A percentile compares a stretch with the other conserved stretches of the same genome.
Conservation (phyloP, 305 asterid genomes). For the Coffea humblotiana region DNA sequence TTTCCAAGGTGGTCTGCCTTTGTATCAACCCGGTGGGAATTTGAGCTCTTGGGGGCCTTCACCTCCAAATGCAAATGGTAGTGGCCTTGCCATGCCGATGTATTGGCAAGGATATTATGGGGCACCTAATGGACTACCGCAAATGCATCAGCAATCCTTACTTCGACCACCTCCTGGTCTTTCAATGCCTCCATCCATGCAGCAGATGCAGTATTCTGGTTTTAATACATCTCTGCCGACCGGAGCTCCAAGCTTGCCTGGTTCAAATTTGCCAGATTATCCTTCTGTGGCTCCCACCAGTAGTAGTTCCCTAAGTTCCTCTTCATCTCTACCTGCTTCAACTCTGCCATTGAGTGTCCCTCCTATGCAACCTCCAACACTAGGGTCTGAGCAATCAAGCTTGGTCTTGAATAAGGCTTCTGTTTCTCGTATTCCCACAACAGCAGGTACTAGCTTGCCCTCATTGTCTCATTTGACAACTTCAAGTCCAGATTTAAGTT, state of each 20-base stretch:
- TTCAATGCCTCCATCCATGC: conserved; percentile 70
- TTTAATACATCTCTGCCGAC: conserved; percentile 60
- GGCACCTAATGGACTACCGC: conserved; percentile 77
- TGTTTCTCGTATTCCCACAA: conserved; percentile 33
- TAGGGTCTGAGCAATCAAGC: conserved; percentile 46
- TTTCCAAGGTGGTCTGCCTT: conserved; percentile 68
- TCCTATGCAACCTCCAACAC: conserved; percentile 47
- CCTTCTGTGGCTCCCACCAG: conserved; percentile 42
- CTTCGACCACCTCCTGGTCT: conserved; percentile 83
- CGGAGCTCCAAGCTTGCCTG: conserved; percentile 46
- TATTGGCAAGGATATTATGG: conserved; percentile 97
- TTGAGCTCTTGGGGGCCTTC: conserved; percentile 82
- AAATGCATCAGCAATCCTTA: conserved; percentile 75
- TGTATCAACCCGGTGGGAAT: conserved; percentile 94
- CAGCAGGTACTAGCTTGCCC: conserved; percentile 40
- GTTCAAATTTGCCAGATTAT: conserved; percentile 57
- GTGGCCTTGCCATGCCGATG: conserved; percentile 84
- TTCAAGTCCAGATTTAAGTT: conserved; percentile 41
- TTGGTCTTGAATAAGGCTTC: conserved; percentile 50
- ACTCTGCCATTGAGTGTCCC: conserved; percentile 48
- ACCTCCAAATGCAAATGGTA: conserved; percentile 64
- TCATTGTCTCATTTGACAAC: conserved; percentile 38
- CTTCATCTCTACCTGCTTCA: conserved; percentile 46
- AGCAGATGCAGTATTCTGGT: conserved; percentile 73
- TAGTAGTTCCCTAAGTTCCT: conserved; percentile 38